A percentile compares a stretch with the other conserved stretches of the same genome.
phyloP scores from a whole-genome alignment of 2,329 filamentous ascomycete genomes.

The Zalaria obscura region DNA sequence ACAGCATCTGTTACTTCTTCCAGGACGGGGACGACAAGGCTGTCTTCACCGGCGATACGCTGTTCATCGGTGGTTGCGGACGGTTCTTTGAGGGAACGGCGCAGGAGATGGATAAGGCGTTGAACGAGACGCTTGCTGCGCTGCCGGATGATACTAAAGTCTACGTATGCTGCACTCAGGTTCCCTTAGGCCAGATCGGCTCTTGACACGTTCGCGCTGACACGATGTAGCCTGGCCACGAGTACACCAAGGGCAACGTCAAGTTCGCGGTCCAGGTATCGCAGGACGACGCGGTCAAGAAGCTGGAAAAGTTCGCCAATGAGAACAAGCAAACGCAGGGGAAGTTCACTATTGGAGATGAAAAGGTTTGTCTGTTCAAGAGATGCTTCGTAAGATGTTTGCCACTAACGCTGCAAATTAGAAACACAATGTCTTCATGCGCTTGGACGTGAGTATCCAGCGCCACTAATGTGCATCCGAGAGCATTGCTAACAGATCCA shows the following conservation, averaged over 20 bases:
- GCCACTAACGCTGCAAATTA: constrained; percentile 19
- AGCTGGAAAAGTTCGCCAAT: constrained; percentile 61
- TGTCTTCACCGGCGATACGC: constrained; percentile 90
- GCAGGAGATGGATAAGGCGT: constrained; percentile 79
- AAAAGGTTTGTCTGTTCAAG: constrained; percentile 52
- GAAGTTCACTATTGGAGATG: constrained; percentile 90
- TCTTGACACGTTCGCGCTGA: not conserved
- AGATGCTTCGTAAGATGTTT: not conserved
- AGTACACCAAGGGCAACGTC: constrained; percentile 96
- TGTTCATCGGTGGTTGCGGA: constrained; percentile 94
- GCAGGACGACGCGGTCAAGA: constrained; percentile 61
- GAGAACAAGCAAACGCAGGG: constrained; percentile 81
- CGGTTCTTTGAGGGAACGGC: constrained; percentile 90
- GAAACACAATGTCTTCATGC: constrained; percentile 96
- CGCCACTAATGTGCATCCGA: not conserved
- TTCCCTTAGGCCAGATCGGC: not conserved
- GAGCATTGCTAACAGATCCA: constrained; percentile 18
- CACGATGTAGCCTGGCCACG: constrained; percentile 64
- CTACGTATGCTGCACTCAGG: constrained; percentile 46
- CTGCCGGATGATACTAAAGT: constrained; percentile 86
- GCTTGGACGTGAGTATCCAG: constrained; percentile 48
- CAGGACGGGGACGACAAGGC: constrained; percentile 64
- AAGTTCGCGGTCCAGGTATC: constrained; percentile 71
- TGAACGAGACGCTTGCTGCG: constrained; percentile 70
- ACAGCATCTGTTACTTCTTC: constrained; percentile 92